Evolutionary conservation across 202 grass and related monocot species (phyloP).

Genomic region (Carex arenaria): DNA sequence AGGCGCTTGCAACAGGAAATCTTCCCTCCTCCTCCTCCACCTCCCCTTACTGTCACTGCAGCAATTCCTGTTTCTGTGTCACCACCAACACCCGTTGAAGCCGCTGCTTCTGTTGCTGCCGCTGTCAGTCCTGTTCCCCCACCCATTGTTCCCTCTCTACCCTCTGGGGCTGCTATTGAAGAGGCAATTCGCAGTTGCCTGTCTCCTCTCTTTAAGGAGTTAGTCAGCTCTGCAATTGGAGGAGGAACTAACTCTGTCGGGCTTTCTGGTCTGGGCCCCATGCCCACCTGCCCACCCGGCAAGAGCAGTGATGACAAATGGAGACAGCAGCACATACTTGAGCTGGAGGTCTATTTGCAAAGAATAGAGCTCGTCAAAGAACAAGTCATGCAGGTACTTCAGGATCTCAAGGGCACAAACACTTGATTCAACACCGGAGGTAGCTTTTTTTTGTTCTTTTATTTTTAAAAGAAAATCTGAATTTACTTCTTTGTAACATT

Average conservation of each 20-base stretch:
- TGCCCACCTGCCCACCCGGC: slow-evolving; percentile 21
- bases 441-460: neutral
- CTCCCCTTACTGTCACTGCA: slow-evolving; percentile 22
- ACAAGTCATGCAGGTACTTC: slow-evolving; percentile 53
- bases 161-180: slow-evolving; percentile 7
- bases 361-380: slow-evolving; percentile 83
- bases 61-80: slow-evolving; percentile 29
- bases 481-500: slow-evolving; percentile 24
- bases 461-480: slow-evolving; percentile 1
- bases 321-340: slow-evolving; percentile 70
- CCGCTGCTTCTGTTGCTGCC: slow-evolving; percentile 10
- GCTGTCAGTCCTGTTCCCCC: neutral
- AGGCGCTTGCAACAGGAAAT: slow-evolving; percentile 26
- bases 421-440: slow-evolving; percentile 11
- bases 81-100: slow-evolving; percentile 26
- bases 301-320: slow-evolving; percentile 61
- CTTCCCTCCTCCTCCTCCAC: slow-evolving; percentile 21
- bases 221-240: slow-evolving; percentile 48
- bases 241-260: slow-evolving; percentile 20
- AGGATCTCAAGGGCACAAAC: slow-evolving; percentile 51
- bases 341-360: slow-evolving; percentile 91
- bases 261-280: slow-evolving; percentile 27
- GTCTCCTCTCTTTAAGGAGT: slow-evolving; percentile 73
- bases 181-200: slow-evolving; percentile 49
- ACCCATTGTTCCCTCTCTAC: slow-evolving; percentile 1